These are phyloP conservation scores for Parachlorella kessleri DNA, from an alignment of 139 green algal species.

Conservation along the genomic window DNA sequence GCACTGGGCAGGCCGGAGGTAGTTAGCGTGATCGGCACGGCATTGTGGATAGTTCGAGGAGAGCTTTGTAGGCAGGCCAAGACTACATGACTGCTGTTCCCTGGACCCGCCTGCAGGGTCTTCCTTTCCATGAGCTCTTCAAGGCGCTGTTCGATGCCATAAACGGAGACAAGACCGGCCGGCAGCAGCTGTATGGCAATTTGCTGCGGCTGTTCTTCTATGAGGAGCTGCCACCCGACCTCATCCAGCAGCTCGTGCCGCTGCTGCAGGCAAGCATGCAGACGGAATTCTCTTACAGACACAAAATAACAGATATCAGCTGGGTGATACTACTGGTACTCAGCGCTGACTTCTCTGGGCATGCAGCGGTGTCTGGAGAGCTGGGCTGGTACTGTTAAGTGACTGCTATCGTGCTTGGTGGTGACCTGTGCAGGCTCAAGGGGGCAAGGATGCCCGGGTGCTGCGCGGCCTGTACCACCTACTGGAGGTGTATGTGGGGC, in stretches of 20 bases:
- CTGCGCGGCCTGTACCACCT: slow-evolving; percentile 32
- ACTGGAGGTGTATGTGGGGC: slow-evolving; percentile 3
- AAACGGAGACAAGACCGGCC: slow-evolving; percentile 16
- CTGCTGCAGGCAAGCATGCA: slow-evolving; percentile 13
- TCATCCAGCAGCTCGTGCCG: slow-evolving; percentile 18
- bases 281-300: too few relatives aligned
- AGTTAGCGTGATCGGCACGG: too few relatives aligned
- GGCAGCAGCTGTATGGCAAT: slow-evolving; percentile 5
- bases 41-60: too few relatives aligned
- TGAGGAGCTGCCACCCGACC: slow-evolving; percentile 33
- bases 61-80: too few relatives aligned
- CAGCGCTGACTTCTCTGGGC: too few relatives aligned
- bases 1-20: neutral
- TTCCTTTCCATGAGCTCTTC: neutral
- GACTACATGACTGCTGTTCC: too few relatives aligned
- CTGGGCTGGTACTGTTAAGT: too few relatives aligned
- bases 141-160: neutral
- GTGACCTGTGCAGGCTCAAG: slow-evolving; percentile 9
- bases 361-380: too few relatives aligned
- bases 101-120: too few relatives aligned
- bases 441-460: slow-evolving; percentile 25
- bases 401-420: neutral
- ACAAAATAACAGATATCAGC: too few relatives aligned
- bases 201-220: slow-evolving; percentile 34
- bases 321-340: too few relatives aligned